Evolutionary conservation across 106 monocot species (phyloP).

Genomic region (Allium cepa): DNA sequence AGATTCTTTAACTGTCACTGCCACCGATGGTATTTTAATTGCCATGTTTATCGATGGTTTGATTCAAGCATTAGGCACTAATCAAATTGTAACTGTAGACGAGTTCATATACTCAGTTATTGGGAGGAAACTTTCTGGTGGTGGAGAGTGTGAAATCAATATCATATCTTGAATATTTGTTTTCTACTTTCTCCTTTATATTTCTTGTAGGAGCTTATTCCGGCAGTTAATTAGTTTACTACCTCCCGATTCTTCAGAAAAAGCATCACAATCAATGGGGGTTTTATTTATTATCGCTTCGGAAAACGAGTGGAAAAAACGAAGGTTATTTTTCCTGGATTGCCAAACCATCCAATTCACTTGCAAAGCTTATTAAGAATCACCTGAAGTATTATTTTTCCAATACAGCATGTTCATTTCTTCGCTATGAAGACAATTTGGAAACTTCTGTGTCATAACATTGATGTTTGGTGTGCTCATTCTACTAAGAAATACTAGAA

Average conservation of each 20-base stretch:
- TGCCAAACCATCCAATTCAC: conserved; percentile 37
- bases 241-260: conserved; percentile 53
- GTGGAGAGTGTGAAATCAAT: conserved; percentile 13
- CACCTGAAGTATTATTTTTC: conserved; percentile 25
- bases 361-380: conserved; percentile 33
- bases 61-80: conserved; percentile 32
- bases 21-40: conserved; percentile 60
- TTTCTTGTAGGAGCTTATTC: conserved; percentile 72
- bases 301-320: conserved; percentile 48
- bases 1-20: conserved; percentile 56
- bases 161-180: conserved; percentile 47
- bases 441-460: conserved; percentile 63
- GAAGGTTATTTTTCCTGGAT: conserved; percentile 83
- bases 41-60: conserved; percentile 59
- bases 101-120: conserved; percentile 36
- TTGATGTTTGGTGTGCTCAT: conserved; percentile 76
- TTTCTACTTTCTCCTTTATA: conserved; percentile 71
- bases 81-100: conserved; percentile 24
- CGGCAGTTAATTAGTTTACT: conserved; percentile 55
- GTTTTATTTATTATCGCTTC: conserved; percentile 29
- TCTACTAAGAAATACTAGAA: conserved; percentile 40
- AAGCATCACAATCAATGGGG: conserved; percentile 52
- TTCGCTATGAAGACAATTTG: conserved; percentile 62
- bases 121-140: conserved; percentile 27
- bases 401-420: conserved; percentile 19